Base-by-base conservation (phyloP, 2,329 filamentous ascomycete species). In the Exophiala phaeomuriformis region DNA sequence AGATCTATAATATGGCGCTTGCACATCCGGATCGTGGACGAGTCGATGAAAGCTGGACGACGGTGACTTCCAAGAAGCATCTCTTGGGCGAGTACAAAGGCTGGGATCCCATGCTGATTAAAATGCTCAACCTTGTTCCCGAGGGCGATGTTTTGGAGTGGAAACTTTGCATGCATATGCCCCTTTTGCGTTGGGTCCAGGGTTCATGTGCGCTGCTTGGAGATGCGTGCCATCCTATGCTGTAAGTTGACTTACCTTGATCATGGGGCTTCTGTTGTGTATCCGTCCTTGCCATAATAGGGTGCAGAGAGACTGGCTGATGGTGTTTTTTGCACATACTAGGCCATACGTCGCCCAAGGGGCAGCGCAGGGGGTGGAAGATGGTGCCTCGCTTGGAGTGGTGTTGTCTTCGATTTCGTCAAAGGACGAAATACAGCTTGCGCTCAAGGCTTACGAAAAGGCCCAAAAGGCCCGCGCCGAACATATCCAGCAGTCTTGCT, bases 1-100 rank as follows among this genome's bases (percentile, higher is more conserved):
- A 75, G n/a, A 78, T 85, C 52, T 85, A 85, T 71, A 86, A 86
- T 67, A 68, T 86, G 41, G 81, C 78, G 7, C 82, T 81, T 1
- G 73, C 77, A 0, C 82, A 85, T 56, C 79, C 81, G 0, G 80
- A 83, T 53, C 71, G 69, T 58, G 78, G 82, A 65, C 82, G 82
- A 51, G 71, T 68, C 29, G 78, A 83, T 62, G 76, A 77, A n/a
- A 81, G 79, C 2, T 85, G 84, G 65, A 84, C 82, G 1, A 84
- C 79, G 4, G 78, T 74, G 51, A 81, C 80, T 1, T 77, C 73
- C 43, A 85, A 84, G 63, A 68, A 72, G 47, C 75, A 76, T 9
- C 84, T 85, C 79, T 64, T 84, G 56, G 64, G 73, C 1, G 76
- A 82, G 0, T 86, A 79, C 63, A 66, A 67, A 1, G 79, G 79